A percentile compares a stretch with the other conserved stretches of the same genome.
Conservation (phyloP, 116 monocot species). For the Cymodocea nodosa region DNA sequence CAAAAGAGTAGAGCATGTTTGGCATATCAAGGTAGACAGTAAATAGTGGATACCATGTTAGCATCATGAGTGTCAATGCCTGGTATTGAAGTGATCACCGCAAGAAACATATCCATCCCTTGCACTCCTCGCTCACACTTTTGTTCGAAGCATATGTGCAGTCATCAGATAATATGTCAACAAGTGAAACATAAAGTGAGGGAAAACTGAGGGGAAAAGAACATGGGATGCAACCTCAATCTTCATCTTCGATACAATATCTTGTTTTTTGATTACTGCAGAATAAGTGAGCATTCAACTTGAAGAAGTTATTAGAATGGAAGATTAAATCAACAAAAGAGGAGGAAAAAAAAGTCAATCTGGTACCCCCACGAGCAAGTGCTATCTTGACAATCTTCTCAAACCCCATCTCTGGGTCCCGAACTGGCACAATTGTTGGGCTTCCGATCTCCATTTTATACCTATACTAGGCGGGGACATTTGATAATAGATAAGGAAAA, state of each 20-base stretch:
- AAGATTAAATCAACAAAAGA: background rate
- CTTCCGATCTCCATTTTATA: conserved; percentile 60
- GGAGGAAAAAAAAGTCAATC: background rate
- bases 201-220: background rate
- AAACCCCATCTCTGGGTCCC: conserved; percentile 95
- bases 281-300: background rate
- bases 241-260: conserved; percentile 64
- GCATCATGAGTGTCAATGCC: conserved; percentile 91
- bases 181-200: background rate
- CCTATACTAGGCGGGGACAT: conserved; percentile 15
- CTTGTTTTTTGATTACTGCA: conserved; percentile 65
- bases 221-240: conserved; percentile 35
- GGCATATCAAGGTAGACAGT: too few species aligned
- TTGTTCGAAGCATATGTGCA: conserved; percentile 5
- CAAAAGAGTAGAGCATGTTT: too few species aligned
- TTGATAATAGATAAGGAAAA: background rate
- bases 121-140: conserved; percentile 64
- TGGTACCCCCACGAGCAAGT: conserved; percentile 74
- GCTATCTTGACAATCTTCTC: conserved; percentile 93
- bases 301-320: background rate
- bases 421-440: conserved; percentile 75
- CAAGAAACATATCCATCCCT: conserved; percentile 48
- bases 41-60: conserved; percentile 35
- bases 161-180: background rate
- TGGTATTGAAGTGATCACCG: conserved; percentile 72